Percentiles rank a stretch among this genome's conserved stretches.
phyloP scores from a whole-genome alignment of 73 alveolate genomes.

The Uronychia setigera region DNA sequence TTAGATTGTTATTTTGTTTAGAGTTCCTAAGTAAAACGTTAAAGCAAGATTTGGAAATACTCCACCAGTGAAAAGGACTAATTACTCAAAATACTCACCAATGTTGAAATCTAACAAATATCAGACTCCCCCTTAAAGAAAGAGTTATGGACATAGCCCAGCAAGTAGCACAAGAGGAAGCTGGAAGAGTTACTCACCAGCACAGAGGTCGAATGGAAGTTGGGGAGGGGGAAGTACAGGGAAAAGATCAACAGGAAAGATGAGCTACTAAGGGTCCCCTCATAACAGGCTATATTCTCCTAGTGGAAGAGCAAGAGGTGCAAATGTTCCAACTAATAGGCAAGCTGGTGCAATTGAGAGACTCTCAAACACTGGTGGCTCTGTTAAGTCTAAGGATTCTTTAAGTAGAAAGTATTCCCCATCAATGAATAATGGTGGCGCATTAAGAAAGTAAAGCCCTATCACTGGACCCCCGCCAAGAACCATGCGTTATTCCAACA shows the following conservation, averaged over 20 bases:
- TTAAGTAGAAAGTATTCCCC: background rate
- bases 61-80: background rate
- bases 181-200: slow-evolving; percentile 16
- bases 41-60: background rate
- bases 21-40: background rate
- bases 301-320: slow-evolving; percentile 27
- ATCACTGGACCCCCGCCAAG: background rate
- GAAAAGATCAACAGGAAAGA: background rate
- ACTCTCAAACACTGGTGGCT: background rate
- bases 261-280: slow-evolving; percentile 4
- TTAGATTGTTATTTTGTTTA: background rate
- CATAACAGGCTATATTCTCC: slow-evolving; percentile 40
- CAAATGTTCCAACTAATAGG: slow-evolving; percentile 10
- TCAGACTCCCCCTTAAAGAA: background rate
- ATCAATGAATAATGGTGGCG: no score
- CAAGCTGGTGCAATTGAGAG: slow-evolving; percentile 31
- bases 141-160: background rate
- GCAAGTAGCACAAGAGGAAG: background rate
- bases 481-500: background rate
- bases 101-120: background rate
- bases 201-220: slow-evolving; percentile 8
- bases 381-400: background rate
- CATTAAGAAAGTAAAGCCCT: no score
- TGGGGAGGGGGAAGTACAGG: background rate
- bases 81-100: background rate